These are phyloP conservation scores for Agrocybe pediades DNA, from an alignment of 768 basidiomycete species.

Conservation along the genomic window DNA sequence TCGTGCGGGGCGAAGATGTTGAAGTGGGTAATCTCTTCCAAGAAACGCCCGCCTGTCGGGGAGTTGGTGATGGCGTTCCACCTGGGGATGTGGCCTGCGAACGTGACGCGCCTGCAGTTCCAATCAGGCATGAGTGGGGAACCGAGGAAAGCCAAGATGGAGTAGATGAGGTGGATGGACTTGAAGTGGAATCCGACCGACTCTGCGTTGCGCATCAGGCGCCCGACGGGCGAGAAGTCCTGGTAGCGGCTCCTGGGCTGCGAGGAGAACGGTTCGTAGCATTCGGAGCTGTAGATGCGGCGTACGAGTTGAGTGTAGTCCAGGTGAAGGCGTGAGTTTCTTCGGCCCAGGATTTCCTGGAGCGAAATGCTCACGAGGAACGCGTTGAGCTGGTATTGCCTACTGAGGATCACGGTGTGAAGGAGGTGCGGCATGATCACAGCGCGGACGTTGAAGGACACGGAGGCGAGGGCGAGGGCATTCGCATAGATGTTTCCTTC, in stretches of 20 bases:
- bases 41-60: conserved; percentile 31
- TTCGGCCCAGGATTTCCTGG: conserved; percentile 21
- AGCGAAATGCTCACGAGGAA: conserved; percentile 34
- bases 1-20: conserved; percentile 29
- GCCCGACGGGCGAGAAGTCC: conserved; percentile 24
- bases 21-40: conserved; percentile 38
- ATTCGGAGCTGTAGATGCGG: conserved; percentile 35
- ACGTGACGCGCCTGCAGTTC: conserved; percentile 30
- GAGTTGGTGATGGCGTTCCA: conserved; percentile 35
- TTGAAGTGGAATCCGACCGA: conserved; percentile 32
- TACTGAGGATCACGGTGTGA: conserved; percentile 35
- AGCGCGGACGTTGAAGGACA: conserved; percentile 34
- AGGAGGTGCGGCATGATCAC: conserved; percentile 40
- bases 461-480: conserved; percentile 31
- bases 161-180: conserved; percentile 36
- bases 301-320: conserved; percentile 33
- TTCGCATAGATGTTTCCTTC: conserved; percentile 21
- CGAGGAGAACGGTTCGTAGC: conserved; percentile 25
- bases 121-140: conserved; percentile 17
- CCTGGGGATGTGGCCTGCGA: conserved; percentile 29
- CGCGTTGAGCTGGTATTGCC: conserved; percentile 25
- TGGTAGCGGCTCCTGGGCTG: conserved; percentile 11
- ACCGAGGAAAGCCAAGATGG: conserved; percentile 24
- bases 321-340: conserved; percentile 24
- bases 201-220: conserved; percentile 29